A percentile compares a stretch with the other conserved stretches of the same genome.
phyloP scores from a whole-genome alignment of 2,329 filamentous ascomycete genomes.

The Exophiala mesophila region DNA sequence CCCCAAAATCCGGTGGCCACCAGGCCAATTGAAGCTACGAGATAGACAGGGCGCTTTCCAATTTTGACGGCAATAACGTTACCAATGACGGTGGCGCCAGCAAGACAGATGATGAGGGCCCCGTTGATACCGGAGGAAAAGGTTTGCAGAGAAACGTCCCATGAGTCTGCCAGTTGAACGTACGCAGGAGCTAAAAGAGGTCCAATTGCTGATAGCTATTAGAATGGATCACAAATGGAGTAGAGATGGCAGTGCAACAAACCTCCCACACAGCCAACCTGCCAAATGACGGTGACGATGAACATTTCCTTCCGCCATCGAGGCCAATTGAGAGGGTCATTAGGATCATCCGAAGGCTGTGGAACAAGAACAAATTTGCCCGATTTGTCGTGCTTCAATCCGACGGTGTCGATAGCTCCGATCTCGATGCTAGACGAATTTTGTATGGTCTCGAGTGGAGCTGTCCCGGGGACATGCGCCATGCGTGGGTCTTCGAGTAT shows the following conservation, averaged over 20 bases:
- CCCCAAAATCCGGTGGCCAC: constrained; percentile 31
- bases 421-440: neutral
- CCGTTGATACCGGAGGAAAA: constrained; percentile 12
- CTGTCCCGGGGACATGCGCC: neutral
- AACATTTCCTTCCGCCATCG: constrained; percentile 26
- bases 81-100: neutral
- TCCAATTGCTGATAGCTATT: constrained; percentile 31
- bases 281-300: constrained; percentile 10
- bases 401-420: neutral
- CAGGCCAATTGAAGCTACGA: constrained; percentile 32
- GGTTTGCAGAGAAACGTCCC: constrained; percentile 10
- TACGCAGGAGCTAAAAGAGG: constrained; percentile 37
- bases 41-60: constrained; percentile 36
- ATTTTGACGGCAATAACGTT: constrained; percentile 34
- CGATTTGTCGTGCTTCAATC: neutral
- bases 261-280: constrained; percentile 1
- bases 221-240: constrained; percentile 1
- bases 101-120: neutral
- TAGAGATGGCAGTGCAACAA: neutral
- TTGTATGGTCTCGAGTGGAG: no score
- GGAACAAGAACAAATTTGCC: constrained; percentile 17
- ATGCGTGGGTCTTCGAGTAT: neutral
- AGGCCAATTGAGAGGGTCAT: constrained; percentile 28
- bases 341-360: constrained; percentile 24
- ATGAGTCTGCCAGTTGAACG: constrained; percentile 31